Evolutionary conservation across 805 yeast species (phyloP).

Genomic region (Yarrowia keelungensis): DNA sequence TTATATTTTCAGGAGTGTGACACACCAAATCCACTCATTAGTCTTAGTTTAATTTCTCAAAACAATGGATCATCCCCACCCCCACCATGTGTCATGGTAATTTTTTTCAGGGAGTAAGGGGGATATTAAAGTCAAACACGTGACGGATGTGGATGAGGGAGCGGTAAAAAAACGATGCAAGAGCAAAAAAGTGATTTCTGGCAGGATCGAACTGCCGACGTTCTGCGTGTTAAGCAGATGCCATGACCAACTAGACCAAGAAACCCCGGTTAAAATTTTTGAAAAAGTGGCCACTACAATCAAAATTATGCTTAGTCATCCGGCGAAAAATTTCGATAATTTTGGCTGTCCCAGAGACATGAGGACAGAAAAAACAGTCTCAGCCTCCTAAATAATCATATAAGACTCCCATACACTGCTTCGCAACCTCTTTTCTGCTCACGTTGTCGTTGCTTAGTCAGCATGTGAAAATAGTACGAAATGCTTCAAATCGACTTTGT

Average conservation of each 20-base stretch:
- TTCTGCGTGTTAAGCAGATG: slow-evolving; percentile 99
- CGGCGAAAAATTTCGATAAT: not conserved
- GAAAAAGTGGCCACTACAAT: not conserved
- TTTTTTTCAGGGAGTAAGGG: not conserved
- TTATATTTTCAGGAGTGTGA: not conserved
- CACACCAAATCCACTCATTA: not conserved
- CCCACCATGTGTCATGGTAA: not conserved
- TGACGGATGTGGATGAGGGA: not conserved
- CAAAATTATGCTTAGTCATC: not conserved
- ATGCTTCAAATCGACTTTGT: no score
- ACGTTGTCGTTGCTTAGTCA: no score
- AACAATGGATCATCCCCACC: not conserved
- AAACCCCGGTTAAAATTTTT: not conserved
- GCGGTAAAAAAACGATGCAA: no score
- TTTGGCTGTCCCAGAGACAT: no score
- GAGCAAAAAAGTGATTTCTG: slow-evolving; percentile 17
- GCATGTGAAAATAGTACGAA: no score
- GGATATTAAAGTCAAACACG: slow-evolving; percentile 25
- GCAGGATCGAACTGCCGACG: slow-evolving; percentile 99
- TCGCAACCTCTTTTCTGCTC: not conserved
- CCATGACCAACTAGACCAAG: slow-evolving; percentile 98
- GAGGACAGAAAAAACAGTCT: no score
- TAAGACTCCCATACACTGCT: not conserved
- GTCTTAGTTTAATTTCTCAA: not conserved
- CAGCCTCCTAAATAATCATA: no score